Conservation (phyloP, 2,329 filamentous ascomycete genomes). For the Macrophomina phaseolina region DNA sequence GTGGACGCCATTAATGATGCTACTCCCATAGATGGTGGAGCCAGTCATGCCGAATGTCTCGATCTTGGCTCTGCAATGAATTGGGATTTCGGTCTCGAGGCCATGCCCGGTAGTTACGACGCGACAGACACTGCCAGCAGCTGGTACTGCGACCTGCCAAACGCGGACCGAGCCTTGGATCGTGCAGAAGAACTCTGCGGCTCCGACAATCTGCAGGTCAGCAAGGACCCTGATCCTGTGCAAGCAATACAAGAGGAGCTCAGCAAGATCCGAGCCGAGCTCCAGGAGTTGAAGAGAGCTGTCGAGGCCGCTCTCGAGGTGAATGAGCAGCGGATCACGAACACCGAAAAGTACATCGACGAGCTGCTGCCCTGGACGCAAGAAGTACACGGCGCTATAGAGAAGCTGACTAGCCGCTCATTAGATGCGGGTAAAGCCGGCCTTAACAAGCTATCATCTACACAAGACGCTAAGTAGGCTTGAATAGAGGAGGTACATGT, state of each 20-base stretch:
- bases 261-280: neutral
- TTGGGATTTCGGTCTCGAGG: neutral
- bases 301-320: neutral
- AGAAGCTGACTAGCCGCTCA: neutral
- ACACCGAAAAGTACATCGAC: neutral
- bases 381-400: neutral
- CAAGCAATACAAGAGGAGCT: neutral
- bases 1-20: neutral
- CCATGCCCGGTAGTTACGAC: neutral
- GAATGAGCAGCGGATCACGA: neutral
- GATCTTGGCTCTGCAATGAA: neutral
- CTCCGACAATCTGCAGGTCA: neutral
- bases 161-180: neutral
- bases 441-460: no score
- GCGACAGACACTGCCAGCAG: neutral
- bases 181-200: neutral
- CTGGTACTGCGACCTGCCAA: neutral
- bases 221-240: neutral
- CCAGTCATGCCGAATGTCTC: neutral
- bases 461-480: neutral
- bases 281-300: neutral
- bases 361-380: neutral
- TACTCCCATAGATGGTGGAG: neutral
- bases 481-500: neutral
- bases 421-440: neutral